Evolutionary conservation across 2,329 filamentous ascomycete genomes (phyloP), one percentile per base, ranked within the genome.

Genomic region (Microcera coccophila): DNA sequence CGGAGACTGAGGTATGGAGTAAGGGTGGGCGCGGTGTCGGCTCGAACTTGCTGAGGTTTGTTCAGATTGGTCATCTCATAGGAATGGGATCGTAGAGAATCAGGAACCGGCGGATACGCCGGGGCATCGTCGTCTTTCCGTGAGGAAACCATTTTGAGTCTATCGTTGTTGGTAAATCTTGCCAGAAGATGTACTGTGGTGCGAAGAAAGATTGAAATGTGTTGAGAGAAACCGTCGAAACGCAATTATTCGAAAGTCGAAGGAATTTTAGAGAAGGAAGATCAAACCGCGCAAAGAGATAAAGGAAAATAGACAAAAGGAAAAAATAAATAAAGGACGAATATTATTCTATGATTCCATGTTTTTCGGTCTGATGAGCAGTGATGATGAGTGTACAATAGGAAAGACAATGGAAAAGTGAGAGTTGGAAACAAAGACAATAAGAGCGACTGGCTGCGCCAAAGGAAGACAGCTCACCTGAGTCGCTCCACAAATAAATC

Each of bases 1-100:
- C 83, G 82, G 61, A 96, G 81, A 58, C 90, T 90, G 50, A 98
- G 85, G 66, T 97, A 97, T 49, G 93, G 91, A 51, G 90, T 96
- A 61, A 86, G 77, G 62, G 80, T 80, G 63, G 79, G 79, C 65
- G 81, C 77, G 50, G 85, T 82, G 63, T 74, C 75, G 63, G 77
- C 58, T 38, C 60, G 60, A 40, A 60, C 55, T 40, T 62, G 53
- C 36, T 62, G 59, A 15, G 58, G 49, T 43, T 59, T 62, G 34
- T 53, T 55, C 45, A 62, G 51, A 39, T 62, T 60, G 41, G 58
- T 50, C 48, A 64, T 60, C 45, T 67, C 62, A 51, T 69, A 54
- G 15, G 68, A 65, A 39, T 66, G 59, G 42, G 63, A 54, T 22
- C 57, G 61, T 36, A 72, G 59, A 45, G 66, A 64, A 42, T 59